A percentile compares a stretch with the other conserved stretches of the same genome.
phyloP scores from a whole-genome alignment of 1,139 yeast genomes.

The Lodderomyces jiufengensis region DNA sequence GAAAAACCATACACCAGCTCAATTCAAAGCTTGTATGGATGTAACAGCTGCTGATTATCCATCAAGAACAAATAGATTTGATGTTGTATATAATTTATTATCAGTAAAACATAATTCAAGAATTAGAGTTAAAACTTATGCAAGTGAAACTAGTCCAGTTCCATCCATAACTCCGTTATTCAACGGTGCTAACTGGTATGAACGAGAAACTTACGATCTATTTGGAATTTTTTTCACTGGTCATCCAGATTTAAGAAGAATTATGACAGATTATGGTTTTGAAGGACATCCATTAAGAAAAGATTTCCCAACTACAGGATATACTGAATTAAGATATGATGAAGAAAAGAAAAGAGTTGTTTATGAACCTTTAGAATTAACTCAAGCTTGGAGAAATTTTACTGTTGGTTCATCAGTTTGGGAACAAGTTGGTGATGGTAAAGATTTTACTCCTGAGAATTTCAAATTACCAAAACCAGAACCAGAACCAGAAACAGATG shows the following conservation, averaged over 20 bases:
- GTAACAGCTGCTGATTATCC: constrained; percentile 89
- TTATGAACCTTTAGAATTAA: constrained; percentile 84
- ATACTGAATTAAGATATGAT: constrained; percentile 85
- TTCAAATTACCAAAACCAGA: constrained; percentile 81
- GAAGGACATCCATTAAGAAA: constrained; percentile 91
- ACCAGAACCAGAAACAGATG: constrained; percentile 59
- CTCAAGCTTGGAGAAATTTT: constrained; percentile 91
- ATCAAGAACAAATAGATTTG: constrained; percentile 78
- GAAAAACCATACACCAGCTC: constrained; percentile 76
- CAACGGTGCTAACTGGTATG: constrained; percentile 88
- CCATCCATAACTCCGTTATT: constrained; percentile 70
- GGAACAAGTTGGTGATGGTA: constrained; percentile 91
- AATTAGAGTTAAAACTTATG: constrained; percentile 85
- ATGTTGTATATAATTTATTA: constrained; percentile 78
- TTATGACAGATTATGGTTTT: constrained; percentile 89
- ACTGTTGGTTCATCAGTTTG: constrained; percentile 84
- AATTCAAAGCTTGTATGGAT: constrained; percentile 75
- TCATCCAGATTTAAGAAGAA: constrained; percentile 87
- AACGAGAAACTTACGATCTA: constrained; percentile 84
- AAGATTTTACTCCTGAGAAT: constrained; percentile 74
- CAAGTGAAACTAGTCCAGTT: constrained; percentile 77
- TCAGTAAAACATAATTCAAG: constrained; percentile 84
- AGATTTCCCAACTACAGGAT: constrained; percentile 91
- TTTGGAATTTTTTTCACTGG: constrained; percentile 84
- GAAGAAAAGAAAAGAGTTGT: constrained; percentile 88